A percentile compares a stretch with the other conserved stretches of the same genome.
Conservation (phyloP, 2,329 filamentous ascomycete genomes). For the Stachybotrys chartarum region DNA sequence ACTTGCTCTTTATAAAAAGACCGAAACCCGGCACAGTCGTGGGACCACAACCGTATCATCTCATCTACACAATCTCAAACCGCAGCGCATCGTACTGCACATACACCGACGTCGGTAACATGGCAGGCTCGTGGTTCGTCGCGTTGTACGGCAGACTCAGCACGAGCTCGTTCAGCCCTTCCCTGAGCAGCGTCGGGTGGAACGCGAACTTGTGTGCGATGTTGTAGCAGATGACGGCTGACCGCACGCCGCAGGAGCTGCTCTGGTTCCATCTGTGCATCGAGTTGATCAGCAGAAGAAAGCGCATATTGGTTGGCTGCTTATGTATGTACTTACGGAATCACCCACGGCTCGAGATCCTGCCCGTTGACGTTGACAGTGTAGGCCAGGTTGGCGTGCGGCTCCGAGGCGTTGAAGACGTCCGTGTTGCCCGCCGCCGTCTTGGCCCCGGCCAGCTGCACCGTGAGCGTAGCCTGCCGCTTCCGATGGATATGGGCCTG, state of each 20-base stretch:
- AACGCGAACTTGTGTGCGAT: slow-evolving; percentile 53
- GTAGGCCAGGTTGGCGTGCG: slow-evolving; percentile 45
- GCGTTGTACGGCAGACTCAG: slow-evolving; percentile 53
- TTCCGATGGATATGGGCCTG: slow-evolving; percentile 31
- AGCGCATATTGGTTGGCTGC: no score
- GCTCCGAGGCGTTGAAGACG: slow-evolving; percentile 42
- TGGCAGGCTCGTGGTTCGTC: slow-evolving; percentile 50
- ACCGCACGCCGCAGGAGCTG: slow-evolving; percentile 52
- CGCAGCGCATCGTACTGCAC: slow-evolving; percentile 60
- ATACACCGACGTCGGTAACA: slow-evolving; percentile 48
- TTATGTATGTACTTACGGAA: slow-evolving; percentile 33
- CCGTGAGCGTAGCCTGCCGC: slow-evolving; percentile 47
- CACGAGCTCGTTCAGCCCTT: slow-evolving; percentile 47
- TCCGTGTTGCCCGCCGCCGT: slow-evolving; percentile 56
- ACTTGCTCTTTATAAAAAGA: no score
- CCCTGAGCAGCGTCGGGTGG: slow-evolving; percentile 36
- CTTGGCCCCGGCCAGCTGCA: slow-evolving; percentile 57
- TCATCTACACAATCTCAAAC: slow-evolving; percentile 38
- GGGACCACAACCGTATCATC: background rate
- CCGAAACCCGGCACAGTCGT: no score
- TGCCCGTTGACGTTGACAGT: slow-evolving; percentile 31
- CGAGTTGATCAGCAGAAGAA: background rate
- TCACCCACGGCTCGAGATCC: slow-evolving; percentile 45
- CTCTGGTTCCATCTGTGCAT: slow-evolving; percentile 13
- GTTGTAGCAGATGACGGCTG: slow-evolving; percentile 55